phyloP scores from a whole-genome alignment of 2,329 filamentous ascomycete species.

The Pseudocercospora musae region DNA sequence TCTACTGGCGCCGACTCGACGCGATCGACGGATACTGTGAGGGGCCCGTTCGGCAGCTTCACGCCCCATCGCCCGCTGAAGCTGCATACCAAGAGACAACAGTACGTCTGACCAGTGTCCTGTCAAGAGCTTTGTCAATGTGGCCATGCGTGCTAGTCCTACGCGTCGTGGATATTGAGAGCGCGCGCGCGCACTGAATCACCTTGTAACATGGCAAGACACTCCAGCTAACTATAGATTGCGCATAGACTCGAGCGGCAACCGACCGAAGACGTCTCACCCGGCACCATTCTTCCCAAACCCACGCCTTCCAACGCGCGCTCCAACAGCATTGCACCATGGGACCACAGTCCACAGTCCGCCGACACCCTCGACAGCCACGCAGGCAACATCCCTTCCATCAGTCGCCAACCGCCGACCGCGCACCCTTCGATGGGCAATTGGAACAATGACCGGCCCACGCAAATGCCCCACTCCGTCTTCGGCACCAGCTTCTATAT shows the following conservation, averaged over 20 bases:
- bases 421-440: constrained; percentile 50
- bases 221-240: constrained; percentile 27
- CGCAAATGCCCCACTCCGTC: constrained; percentile 43
- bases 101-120: constrained; percentile 24
- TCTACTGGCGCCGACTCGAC: constrained; percentile 64
- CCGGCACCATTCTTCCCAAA: constrained; percentile 35
- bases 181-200: constrained; percentile 10
- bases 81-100: constrained; percentile 43
- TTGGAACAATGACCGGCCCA: constrained; percentile 25
- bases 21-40: constrained; percentile 64
- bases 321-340: constrained; percentile 47
- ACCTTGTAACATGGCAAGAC: constrained; percentile 30
- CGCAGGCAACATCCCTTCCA: constrained; percentile 53
- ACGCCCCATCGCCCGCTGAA: background rate
- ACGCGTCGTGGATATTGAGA: background rate
- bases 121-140: too few relatives aligned
- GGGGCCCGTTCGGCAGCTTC: constrained; percentile 42
- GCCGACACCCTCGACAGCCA: constrained; percentile 16
- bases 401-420: constrained; percentile 48
- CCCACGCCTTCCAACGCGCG: constrained; percentile 44
- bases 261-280: constrained; percentile 43
- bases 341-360: constrained; percentile 42
- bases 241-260: constrained; percentile 41
- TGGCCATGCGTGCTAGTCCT: background rate
- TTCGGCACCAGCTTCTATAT: constrained; percentile 58